A percentile compares a stretch with the other conserved stretches of the same genome.
Conservation (phyloP, 345 rosid species). For the Capsella bursapastoris region DNA sequence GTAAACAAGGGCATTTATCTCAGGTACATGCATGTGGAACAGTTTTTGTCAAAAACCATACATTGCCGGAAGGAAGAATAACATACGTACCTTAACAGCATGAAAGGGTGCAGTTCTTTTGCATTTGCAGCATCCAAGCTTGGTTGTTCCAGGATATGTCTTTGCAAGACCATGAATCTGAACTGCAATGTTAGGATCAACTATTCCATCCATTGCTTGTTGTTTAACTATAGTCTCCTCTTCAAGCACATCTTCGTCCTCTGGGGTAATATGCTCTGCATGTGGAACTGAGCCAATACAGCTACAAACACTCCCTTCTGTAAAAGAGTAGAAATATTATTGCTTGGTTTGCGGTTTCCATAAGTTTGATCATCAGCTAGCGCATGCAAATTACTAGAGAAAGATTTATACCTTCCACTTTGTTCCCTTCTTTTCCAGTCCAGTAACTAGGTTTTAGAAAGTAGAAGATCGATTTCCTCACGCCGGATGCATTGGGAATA, state of each 20-base stretch:
- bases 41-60: neutral
- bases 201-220: constrained; percentile 49
- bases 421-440: constrained; percentile 85
- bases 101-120: constrained; percentile 74
- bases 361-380: neutral
- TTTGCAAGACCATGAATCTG: constrained; percentile 79
- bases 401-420: constrained; percentile 56
- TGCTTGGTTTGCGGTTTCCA: constrained; percentile 5
- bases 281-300: constrained; percentile 68
- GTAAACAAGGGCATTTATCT: neutral
- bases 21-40: neutral
- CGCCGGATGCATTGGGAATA: constrained; percentile 79
- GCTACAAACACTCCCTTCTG: constrained; percentile 87
- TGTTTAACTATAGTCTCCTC: constrained; percentile 73
- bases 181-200: constrained; percentile 73
- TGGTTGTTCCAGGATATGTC: constrained; percentile 70
- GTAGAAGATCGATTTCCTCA: constrained; percentile 73
- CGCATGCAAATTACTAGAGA: constrained; percentile 10
- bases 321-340: constrained; percentile 19
- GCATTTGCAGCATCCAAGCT: constrained; percentile 70
- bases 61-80: neutral
- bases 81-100: constrained; percentile 60
- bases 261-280: constrained; percentile 55
- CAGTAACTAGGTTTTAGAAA: constrained; percentile 80
- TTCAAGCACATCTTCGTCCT: constrained; percentile 85